Evolutionary conservation across 2,329 filamentous ascomycete species (phyloP).

Genomic region (Hypoxylon sp.): DNA sequence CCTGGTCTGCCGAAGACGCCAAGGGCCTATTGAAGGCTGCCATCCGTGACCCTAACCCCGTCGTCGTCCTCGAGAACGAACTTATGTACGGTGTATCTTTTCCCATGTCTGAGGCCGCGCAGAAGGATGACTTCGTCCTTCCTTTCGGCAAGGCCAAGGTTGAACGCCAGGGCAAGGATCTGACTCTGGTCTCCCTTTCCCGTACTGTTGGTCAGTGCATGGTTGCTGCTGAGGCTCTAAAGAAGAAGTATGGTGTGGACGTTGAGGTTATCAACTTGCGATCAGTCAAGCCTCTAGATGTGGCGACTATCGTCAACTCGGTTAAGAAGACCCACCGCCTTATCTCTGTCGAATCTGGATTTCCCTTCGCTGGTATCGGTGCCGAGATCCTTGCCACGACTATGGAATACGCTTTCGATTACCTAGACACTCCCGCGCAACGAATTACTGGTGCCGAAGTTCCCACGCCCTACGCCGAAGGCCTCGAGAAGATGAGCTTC

Average conservation of each 20-base stretch:
- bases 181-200: constrained; percentile 95
- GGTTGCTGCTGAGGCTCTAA: constrained; percentile 88
- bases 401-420: constrained; percentile 99
- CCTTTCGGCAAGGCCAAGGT: constrained; percentile 99
- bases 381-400: constrained; percentile 93
- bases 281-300: constrained; percentile 95
- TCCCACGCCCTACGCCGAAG: constrained; percentile 93
- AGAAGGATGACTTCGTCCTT: constrained; percentile 96
- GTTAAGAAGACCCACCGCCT: constrained; percentile 98
- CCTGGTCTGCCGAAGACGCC: constrained; percentile 97
- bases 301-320: constrained; percentile 95
- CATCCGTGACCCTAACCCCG: constrained; percentile 97
- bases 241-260: constrained; percentile 96
- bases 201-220: constrained; percentile 95
- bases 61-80: constrained; percentile 92
- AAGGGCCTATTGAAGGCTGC: constrained; percentile 98
- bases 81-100: constrained; percentile 93
- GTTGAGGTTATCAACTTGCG: constrained; percentile 98
- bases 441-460: constrained; percentile 97
- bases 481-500: constrained; percentile 96
- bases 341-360: constrained; percentile 93
- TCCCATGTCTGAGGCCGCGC: constrained; percentile 96
- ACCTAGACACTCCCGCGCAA: constrained; percentile 92
- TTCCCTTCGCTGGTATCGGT: constrained; percentile 93
- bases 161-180: constrained; percentile 93